phyloP scores from a whole-genome alignment of 2,329 filamentous ascomycete species.

The Dactylellina cionopaga region DNA sequence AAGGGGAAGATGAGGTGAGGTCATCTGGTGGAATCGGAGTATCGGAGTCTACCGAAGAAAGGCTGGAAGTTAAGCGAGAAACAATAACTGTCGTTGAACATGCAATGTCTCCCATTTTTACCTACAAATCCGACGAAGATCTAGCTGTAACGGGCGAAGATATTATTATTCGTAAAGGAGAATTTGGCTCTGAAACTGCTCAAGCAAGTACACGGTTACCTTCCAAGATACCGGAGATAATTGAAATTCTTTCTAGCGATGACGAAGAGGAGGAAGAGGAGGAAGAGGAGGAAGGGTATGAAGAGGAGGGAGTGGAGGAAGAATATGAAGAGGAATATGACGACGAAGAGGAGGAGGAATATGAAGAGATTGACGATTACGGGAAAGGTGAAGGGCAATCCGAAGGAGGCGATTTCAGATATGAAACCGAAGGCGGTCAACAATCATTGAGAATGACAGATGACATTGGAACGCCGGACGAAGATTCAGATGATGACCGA shows the following conservation, averaged over 20 bases:
- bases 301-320: constrained; percentile 1
- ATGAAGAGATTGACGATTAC: background rate
- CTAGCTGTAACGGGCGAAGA: background rate
- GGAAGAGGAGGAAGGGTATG: background rate
- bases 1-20: background rate
- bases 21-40: background rate
- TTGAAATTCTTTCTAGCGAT: constrained; percentile 41
- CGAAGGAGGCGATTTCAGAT: background rate
- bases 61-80: constrained; percentile 3
- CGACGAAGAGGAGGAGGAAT: background rate
- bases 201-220: background rate
- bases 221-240: constrained; percentile 22
- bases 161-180: no score
- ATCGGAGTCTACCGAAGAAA: background rate
- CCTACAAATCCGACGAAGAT: background rate
- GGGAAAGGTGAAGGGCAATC: constrained; percentile 12
- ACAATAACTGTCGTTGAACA: constrained; percentile 39
- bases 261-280: constrained; percentile 8
- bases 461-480: no score
- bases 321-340: background rate
- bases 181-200: background rate
- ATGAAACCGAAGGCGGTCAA: no score
- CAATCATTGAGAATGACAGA: no score
- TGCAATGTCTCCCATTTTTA: constrained; percentile 4
- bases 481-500: background rate